Conservation (phyloP, 352 stramenopile genomes). For the Phytophthora sojae region DNA sequence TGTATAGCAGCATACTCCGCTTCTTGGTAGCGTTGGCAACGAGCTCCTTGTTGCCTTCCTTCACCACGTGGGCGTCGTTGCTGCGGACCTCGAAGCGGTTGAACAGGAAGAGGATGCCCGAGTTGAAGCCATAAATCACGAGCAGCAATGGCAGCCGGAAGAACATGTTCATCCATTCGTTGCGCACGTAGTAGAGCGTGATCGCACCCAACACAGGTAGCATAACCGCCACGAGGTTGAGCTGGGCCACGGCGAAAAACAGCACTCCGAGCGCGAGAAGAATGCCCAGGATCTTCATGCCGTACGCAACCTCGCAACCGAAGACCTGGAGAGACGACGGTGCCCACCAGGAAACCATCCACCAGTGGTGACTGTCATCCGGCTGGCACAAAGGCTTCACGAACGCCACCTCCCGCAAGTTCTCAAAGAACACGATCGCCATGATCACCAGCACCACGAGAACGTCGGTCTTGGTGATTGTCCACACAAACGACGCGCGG, state of each 20-base stretch:
- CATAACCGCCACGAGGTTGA: conserved; percentile 69
- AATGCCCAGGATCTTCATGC: conserved; percentile 62
- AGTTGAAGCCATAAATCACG: conserved; percentile 82
- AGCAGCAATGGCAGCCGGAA: conserved; percentile 70
- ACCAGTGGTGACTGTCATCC: conserved; percentile 54
- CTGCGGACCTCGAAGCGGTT: conserved; percentile 45
- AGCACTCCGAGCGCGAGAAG: conserved; percentile 49
- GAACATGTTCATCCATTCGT: conserved; percentile 87
- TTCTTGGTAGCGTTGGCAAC: conserved; percentile 38
- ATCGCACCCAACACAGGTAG: conserved; percentile 53
- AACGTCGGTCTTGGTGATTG: conserved; percentile 75
- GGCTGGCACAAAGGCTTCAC: conserved; percentile 66
- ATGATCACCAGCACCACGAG: conserved; percentile 79
- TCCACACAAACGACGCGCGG: conserved; percentile 61
- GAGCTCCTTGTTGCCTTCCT: conserved; percentile 29
- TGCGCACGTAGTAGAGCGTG: conserved; percentile 69
- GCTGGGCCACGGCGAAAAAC: conserved; percentile 70
- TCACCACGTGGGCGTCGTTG: conserved; percentile 24
- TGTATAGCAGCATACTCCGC: conserved; percentile 55
- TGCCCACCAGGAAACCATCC: conserved; percentile 67
- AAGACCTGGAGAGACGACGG: conserved; percentile 67
- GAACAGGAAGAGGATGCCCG: conserved; percentile 58
- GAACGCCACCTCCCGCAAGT: conserved; percentile 63
- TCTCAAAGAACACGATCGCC: conserved; percentile 82
- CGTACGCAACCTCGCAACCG: conserved; percentile 76